A percentile compares a stretch with the other conserved stretches of the same genome.
Evolutionary conservation across 306 rosid species (phyloP).

Genomic region (Trichosanthes truncata): DNA sequence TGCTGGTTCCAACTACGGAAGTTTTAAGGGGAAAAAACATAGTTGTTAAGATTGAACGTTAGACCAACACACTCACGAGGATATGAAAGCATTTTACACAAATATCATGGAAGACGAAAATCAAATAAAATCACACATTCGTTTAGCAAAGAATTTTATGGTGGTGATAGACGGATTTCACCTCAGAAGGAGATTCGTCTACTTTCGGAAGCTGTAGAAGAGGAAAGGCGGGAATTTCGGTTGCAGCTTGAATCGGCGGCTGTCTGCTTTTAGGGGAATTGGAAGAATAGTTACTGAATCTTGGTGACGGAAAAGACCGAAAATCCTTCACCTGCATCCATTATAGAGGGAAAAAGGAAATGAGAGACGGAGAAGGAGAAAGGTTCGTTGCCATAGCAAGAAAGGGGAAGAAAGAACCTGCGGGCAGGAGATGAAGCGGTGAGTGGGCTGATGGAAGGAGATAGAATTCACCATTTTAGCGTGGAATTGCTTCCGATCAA

Average conservation of each 20-base stretch:
- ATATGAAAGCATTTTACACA: neutral
- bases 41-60: neutral
- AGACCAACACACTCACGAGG: neutral
- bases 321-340: conserved; percentile 36
- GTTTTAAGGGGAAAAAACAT: neutral
- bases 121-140: neutral
- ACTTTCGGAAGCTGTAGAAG: conserved; percentile 39
- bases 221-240: conserved; percentile 47
- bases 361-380: neutral
- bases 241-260: conserved; percentile 43
- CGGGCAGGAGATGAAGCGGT: conserved; percentile 37
- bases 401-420: conserved; percentile 32
- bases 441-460: conserved; percentile 41
- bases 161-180: conserved; percentile 4
- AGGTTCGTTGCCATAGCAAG: conserved; percentile 5
- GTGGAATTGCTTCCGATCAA: neutral
- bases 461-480: conserved; percentile 52
- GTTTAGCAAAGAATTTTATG: neutral
- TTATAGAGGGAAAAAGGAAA: neutral
- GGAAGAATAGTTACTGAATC: conserved; percentile 27
- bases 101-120: neutral
- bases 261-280: conserved; percentile 20
- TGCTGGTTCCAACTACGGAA: conserved; percentile 65
- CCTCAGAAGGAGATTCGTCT: conserved; percentile 58
- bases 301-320: conserved; percentile 30